Evolutionary conservation across 2,329 filamentous ascomycete species (phyloP), one percentile per base, ranked within the genome.

Genomic region (Didymella arachidicola): DNA sequence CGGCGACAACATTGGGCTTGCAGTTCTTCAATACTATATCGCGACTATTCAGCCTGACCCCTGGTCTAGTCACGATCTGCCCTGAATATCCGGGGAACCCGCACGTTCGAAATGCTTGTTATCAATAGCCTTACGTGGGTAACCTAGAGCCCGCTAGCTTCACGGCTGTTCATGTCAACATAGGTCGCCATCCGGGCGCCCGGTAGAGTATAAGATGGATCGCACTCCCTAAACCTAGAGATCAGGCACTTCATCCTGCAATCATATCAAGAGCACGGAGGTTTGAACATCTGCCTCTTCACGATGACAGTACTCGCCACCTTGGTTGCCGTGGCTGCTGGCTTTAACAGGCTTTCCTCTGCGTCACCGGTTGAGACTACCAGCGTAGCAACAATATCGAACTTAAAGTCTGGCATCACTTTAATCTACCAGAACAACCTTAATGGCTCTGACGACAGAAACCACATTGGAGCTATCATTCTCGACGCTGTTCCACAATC

Each of bases 371-470:
- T 69, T 6, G 65, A 67, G 30, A 30, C 58, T 34, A 64, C 61
- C 57, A 62, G 55, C 45, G 34, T 60, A 1, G 48, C 60, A 3
- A 60, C 32, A 4, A 18, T 63, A 2, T 68, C 70, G 2, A 75
- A 74, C 36, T 67, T 67, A 2, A 64, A 77, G 25, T 81, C 78
- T 1, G 84, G 82, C 1, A 65, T 84, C 52, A 83, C 81, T 0
- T 72, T 84, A 7, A 67, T 84, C 8, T 85, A 82, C 59, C 82
- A 84, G 65, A 85, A 85, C 70, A 84, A 84, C 39, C 73, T 85
- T 25, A 86, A 86, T 65, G 76, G 73, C 7, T 81, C 81, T 0
- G 83, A 86, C 60, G 81, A 84, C 70, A 73, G 68, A 26, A 84
- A 84, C 60, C 83, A 85, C 64, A 73, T 82, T 18, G 79, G 82